Evolutionary conservation across 2,329 filamentous ascomycete species (phyloP).

Genomic region (Fonsecaea erecta): DNA sequence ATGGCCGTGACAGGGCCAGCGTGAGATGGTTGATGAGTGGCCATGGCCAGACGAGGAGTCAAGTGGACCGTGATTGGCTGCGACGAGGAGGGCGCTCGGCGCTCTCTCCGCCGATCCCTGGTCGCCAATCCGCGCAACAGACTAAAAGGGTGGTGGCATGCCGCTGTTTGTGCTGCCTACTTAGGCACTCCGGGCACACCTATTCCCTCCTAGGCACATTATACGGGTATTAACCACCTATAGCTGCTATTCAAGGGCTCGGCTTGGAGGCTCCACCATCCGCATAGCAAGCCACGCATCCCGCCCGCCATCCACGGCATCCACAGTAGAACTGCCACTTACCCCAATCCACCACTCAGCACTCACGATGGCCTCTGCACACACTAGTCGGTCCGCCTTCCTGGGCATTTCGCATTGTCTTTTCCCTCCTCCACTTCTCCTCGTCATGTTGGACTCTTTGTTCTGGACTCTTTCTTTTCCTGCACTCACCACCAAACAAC

Average conservation of each 20-base stretch:
- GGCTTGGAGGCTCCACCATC: conserved; percentile 25
- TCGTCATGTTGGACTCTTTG: conserved; percentile 30
- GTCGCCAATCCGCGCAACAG: conserved; percentile 1
- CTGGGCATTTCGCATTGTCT: conserved; percentile 27
- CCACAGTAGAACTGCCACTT: conserved; percentile 17
- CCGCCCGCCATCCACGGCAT: conserved; percentile 17
- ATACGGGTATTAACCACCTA: background rate
- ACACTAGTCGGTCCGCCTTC: conserved; percentile 9
- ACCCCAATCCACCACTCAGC: conserved; percentile 12
- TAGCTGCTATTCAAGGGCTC: background rate
- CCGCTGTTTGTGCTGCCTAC: background rate
- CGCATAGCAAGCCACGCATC: conserved; percentile 16
- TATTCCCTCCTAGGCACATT: background rate
- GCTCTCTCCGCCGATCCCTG: conserved; percentile 11
- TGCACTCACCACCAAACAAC: conserved; percentile 21
- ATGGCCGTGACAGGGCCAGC: conserved; percentile 12
- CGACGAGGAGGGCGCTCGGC: conserved; percentile 11
- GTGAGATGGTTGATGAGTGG: conserved; percentile 21
- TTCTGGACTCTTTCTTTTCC: conserved; percentile 6
- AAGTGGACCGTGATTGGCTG: conserved; percentile 24
- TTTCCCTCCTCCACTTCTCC: conserved; percentile 24
- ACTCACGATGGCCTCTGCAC: conserved; percentile 14
- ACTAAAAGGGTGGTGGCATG: background rate
- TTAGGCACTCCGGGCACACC: background rate
- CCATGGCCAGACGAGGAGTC: conserved; percentile 26